phyloP scores from a whole-genome alignment of 352 stramenopile genomes.

The Globisporangium recalcitrans region DNA sequence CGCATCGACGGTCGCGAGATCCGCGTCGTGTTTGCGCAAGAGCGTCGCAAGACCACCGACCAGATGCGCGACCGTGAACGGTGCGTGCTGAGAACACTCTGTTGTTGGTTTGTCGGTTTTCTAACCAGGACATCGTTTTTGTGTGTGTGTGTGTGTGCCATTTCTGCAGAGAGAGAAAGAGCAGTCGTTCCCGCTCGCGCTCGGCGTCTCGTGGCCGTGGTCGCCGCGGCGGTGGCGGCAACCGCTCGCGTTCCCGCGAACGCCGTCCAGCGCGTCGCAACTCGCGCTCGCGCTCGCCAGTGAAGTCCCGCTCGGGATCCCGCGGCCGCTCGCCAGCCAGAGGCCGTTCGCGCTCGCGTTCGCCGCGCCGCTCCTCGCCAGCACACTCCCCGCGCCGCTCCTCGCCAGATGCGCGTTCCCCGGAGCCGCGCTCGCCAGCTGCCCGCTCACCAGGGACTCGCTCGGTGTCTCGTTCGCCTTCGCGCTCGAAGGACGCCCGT shows the following conservation, averaged over 20 bases:
- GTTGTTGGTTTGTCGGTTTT: not conserved
- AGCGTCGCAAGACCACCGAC: conserved; percentile 92
- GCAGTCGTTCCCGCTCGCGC: conserved; percentile 33
- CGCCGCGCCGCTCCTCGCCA: conserved; percentile 22
- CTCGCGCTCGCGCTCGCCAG: conserved; percentile 33
- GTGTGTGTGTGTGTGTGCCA: not conserved
- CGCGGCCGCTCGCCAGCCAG: conserved; percentile 40
- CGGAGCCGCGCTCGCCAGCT: conserved; percentile 29
- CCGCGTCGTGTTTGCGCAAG: conserved; percentile 95
- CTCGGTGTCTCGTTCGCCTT: conserved; percentile 30
- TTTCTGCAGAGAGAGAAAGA: conserved; percentile 19
- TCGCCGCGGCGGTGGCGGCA: conserved; percentile 16
- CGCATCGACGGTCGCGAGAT: conserved; percentile 91
- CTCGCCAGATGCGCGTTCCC: conserved; percentile 15
- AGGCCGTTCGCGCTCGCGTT: conserved; percentile 20
- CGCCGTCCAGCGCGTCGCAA: conserved; percentile 37
- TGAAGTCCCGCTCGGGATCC: conserved; percentile 30
- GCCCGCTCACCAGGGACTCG: conserved; percentile 24
- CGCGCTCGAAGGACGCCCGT: conserved; percentile 23
- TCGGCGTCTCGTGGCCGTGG: conserved; percentile 22
- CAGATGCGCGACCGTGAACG: conserved; percentile 91
- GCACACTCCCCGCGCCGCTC: conserved; percentile 23
- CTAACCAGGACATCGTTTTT: not conserved
- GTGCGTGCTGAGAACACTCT: conserved; percentile 20
- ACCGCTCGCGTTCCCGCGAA: conserved; percentile 42